These are phyloP conservation scores for Porpolomopsis calyptriformis DNA, from an alignment of 768 basidiomycete species.

Conservation along the genomic window DNA sequence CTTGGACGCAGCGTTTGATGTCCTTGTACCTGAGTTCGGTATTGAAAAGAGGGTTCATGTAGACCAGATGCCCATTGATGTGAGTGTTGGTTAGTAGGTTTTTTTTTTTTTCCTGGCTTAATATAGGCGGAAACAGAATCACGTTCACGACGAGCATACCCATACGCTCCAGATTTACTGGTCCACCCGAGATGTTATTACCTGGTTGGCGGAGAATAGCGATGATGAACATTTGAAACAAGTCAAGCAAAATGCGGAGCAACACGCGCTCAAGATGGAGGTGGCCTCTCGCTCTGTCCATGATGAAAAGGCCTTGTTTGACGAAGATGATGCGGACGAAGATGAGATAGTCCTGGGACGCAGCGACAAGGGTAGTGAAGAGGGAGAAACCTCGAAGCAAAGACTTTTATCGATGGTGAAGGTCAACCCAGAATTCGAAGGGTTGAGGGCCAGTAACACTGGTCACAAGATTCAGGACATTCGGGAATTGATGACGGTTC, in stretches of 20 bases:
- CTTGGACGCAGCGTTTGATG: conserved; percentile 96
- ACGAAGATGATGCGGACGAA: conserved; percentile 75
- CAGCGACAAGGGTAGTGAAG: conserved; percentile 25
- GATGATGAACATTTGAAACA: conserved; percentile 95
- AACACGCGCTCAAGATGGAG: conserved; percentile 87
- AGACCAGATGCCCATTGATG: conserved; percentile 98
- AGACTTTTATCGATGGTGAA: conserved; percentile 67
- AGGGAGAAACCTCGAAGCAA: conserved; percentile 64
- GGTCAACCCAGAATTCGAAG: conserved; percentile 72
- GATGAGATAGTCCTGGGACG: conserved; percentile 77
- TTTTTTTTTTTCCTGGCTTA: not conserved
- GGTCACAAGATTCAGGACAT: conserved; percentile 97
- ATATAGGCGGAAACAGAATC: conserved; percentile 48
- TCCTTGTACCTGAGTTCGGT: conserved; percentile 91
- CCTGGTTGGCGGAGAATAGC: conserved; percentile 89
- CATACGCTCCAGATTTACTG: conserved; percentile 93
- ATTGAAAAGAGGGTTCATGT: conserved; percentile 99
- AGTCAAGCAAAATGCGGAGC: conserved; percentile 86
- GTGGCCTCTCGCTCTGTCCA: conserved; percentile 75
- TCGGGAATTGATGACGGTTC: conserved; percentile 85
- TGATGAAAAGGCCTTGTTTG: conserved; percentile 81
- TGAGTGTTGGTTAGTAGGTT: conserved; percentile 30
- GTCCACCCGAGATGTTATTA: conserved; percentile 90
- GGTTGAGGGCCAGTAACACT: conserved; percentile 54
- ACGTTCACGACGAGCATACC: conserved; percentile 91